Evolutionary conservation across 805 yeast species (phyloP), one percentile per base, ranked within the genome.

Genomic region (Nakazawaea peltata): DNA sequence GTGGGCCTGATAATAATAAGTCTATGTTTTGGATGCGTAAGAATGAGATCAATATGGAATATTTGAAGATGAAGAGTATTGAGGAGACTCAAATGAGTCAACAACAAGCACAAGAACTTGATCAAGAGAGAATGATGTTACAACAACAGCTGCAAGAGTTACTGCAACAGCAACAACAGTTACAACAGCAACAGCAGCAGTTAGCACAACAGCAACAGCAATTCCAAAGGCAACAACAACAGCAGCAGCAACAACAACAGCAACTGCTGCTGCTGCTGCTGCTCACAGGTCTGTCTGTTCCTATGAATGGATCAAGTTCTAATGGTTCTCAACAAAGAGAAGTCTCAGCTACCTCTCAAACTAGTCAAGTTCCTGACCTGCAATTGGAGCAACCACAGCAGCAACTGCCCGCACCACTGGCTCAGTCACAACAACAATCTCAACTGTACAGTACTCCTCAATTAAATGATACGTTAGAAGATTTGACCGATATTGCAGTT

Each of bases 21-120:
- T 54, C 60, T 7, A 24, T 49, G 7, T 56, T 56, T 38, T 56
- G 57, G 60, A 33, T 59, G 23, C 54, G 61, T 36, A 53, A 47
- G 36, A 54, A 48, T 33, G 30, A 34, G 4, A 21, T 19, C 32
- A 51, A 49, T 37, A 37, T 53, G n/a, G 44, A 46, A 30, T 43
- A 44, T 18, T 39, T 54, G 29, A 55, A 49, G 39, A 39, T 49
- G 19, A 40, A 46, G 18, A 54, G 53, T 35, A 51, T 50, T 26
- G 46, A 48, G 27, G 24, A 28, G 15, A 6, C 31, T 4, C 45
- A 40, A 12, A 38, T 42, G 22, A 46, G 45, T 36, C 48, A 41
- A 15, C 44, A 36, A 28, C 54, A 40, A 30, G 34, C 19, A 12
- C 28, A 28, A 22, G 25, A 13, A 17, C n/a, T n/a, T n/a, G n/a